A percentile compares a stretch with the other conserved stretches of the same genome.
Conservation (phyloP, 345 rosid species). For the Pugionium dolabratum region DNA sequence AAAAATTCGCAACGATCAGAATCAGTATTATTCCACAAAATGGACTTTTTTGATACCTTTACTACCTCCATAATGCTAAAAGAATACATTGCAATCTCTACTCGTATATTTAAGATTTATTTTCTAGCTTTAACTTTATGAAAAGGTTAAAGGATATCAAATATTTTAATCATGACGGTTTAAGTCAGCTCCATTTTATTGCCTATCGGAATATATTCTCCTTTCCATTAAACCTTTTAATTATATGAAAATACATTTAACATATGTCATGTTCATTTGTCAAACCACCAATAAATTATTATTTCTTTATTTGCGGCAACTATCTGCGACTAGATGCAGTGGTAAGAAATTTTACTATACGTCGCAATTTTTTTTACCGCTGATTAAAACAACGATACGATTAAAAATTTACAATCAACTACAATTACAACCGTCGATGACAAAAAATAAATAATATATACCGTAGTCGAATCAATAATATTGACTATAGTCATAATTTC, state of each 20-base stretch:
- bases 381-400: too few relatives aligned
- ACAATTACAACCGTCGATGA: too few relatives aligned
- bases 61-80: constrained; percentile 4
- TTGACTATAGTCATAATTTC: too few relatives aligned
- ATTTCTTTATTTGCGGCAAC: too few relatives aligned
- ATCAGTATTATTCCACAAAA: constrained; percentile 27
- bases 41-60: constrained; percentile 10
- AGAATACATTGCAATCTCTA: constrained; percentile 13
- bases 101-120: neutral
- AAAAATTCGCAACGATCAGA: constrained; percentile 26
- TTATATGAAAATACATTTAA: neutral
- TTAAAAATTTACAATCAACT: too few relatives aligned
- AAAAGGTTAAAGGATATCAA: constrained; percentile 9
- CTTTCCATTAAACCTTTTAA: neutral
- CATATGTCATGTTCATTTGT: too few relatives aligned
- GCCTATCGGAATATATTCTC: constrained; percentile 6
- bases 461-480: too few relatives aligned
- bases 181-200: constrained; percentile 13
- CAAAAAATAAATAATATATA: too few relatives aligned
- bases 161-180: constrained; percentile 15
- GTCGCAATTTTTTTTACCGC: too few relatives aligned
- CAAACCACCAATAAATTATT: too few relatives aligned
- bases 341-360: too few relatives aligned
- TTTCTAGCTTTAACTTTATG: constrained; percentile 24
- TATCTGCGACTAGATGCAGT: too few relatives aligned